A percentile compares a stretch with the other conserved stretches of the same genome.
Evolutionary conservation across 2,329 filamentous ascomycete genomes (phyloP).

Genomic region (Penicillium sp.): DNA sequence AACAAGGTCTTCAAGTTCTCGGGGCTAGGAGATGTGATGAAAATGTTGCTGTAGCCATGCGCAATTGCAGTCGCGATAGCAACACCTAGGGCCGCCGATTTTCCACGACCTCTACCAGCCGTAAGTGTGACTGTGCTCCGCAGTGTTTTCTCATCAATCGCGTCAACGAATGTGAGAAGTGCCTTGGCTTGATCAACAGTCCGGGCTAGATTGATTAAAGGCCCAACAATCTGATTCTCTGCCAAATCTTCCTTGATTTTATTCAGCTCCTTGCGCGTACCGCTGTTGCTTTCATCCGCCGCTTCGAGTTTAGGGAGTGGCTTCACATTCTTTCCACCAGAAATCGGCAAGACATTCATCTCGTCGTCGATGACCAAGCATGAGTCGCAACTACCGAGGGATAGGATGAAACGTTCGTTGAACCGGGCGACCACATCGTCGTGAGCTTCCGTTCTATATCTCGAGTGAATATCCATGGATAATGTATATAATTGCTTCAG

Average conservation of each 20-base stretch:
- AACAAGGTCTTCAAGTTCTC: slow-evolving; percentile 99
- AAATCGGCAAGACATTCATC: slow-evolving; percentile 95
- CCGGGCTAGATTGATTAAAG: slow-evolving; percentile 80
- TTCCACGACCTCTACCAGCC: slow-evolving; percentile 91
- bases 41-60: slow-evolving; percentile 98
- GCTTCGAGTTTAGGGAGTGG: slow-evolving; percentile 76
- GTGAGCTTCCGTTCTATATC: slow-evolving; percentile 95
- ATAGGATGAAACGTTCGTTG: slow-evolving; percentile 96
- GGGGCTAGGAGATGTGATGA: slow-evolving; percentile 95
- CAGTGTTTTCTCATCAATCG: slow-evolving; percentile 93
- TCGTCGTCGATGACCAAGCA: slow-evolving; percentile 98
- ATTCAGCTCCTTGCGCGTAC: slow-evolving; percentile 75
- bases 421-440: slow-evolving; percentile 93
- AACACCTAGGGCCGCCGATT: slow-evolving; percentile 93
- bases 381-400: slow-evolving; percentile 89
- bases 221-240: slow-evolving; percentile 84
- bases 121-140: slow-evolving; percentile 92
- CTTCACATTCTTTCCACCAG: slow-evolving; percentile 88
- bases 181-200: slow-evolving; percentile 97
- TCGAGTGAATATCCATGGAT: slow-evolving; percentile 96
- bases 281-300: slow-evolving; percentile 73
- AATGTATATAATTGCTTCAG: slow-evolving; percentile 96
- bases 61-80: slow-evolving; percentile 93
- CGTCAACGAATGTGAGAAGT: slow-evolving; percentile 93
- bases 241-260: slow-evolving; percentile 84